Base-by-base conservation (phyloP, 2,329 filamentous ascomycete genomes). In the Alternaria arbusti region DNA sequence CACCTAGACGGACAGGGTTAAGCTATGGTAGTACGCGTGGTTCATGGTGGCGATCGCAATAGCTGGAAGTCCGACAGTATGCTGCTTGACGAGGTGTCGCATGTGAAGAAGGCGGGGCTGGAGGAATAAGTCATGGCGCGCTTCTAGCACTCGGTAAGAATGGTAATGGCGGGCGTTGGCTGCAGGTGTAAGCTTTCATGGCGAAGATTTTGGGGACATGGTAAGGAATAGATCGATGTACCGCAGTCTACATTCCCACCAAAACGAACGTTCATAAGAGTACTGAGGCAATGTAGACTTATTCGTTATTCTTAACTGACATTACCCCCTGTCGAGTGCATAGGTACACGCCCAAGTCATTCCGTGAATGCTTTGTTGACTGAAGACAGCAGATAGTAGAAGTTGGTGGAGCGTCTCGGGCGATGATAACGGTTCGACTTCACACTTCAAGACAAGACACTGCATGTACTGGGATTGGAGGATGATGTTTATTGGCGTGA, bases 401-500 rank as follows among this genome's bases (percentile, higher is more conserved):
- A 36, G 32, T 36, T 36, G 32, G 15, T 36, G 32, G 15, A 36
- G 32, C 7, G 32, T 9, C 32, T 36, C 1, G 32, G 7, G 32
- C 32, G 32, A 9, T 5, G 32, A 1, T n/a, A n/a, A 3, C 32
- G 15, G 32, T 5, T 9, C 15, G 15, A 36, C 32, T 36, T 36
- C 32, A 36, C 32, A 36, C 32, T 51, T 25, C 54, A 28, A 40
- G 6, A 25, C 43, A 45, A 59, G 43, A 62, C 50, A 55, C 30
- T 36, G 20, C 32, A 54, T 45, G 30, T 40, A 57, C 49, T 71
- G 67, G 63, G 58, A 71, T 43, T 74, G 69, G 67, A 72, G 65
- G 66, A 74, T 73, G 69, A 71, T 72, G 66, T 75, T 71, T 74
- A 76, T 77, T 76, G 73, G 74, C 70, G 71, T 74, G 74, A 75